Evolutionary conservation across 148 eudicot genomes (phyloP), one percentile per base, ranked within the genome.

Genomic region (Polygonum maritimum): DNA sequence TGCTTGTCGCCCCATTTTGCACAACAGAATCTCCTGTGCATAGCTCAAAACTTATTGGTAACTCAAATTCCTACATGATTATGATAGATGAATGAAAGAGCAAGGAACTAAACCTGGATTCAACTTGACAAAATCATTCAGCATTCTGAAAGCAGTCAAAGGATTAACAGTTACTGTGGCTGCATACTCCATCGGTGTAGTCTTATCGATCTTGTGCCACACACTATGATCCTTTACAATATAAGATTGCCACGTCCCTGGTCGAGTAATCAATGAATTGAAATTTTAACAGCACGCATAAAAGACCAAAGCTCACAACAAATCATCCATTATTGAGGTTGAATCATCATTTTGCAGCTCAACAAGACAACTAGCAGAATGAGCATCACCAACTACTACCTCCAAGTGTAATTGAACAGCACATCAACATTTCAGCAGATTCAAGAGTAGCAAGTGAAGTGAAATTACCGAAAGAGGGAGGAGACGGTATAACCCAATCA

Each of bases 1-100:
- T 90, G 90, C 98, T 94, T 36, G 98, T 92, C 11, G 98, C 94
- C 62, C 98, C 98, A 80, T 94, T 94, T 82, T 94, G 98, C 76
- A 94, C 98, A 83, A 94, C 86, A 38, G 90, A 70, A 80, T 92
- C 98, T 62, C 98, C 98, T 93, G 79, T 57, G 79, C 49, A 74
- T 14, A 26, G 8, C 62, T 19, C 65, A 75, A 75, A 75, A 52
- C 48, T 52, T 19, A 35, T 45, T 72, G 10, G 21, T 48, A 2
- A 8, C 45, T 41, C 45, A 44, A 7, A 44, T 39, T 26, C 51
- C 18, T 36, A 77, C 13, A 55, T 31, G 72, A 11, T 4, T 22
- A 69, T 39, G 67, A 15, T 38, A 3, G 48, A 39, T 33, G 6
- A 7, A 70, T 48, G 13, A 74, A 71, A 69, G 54, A 69, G 19